Base-by-base conservation (phyloP, 192 early-diverging fungal species). In the Entomortierella chlamydospora region DNA sequence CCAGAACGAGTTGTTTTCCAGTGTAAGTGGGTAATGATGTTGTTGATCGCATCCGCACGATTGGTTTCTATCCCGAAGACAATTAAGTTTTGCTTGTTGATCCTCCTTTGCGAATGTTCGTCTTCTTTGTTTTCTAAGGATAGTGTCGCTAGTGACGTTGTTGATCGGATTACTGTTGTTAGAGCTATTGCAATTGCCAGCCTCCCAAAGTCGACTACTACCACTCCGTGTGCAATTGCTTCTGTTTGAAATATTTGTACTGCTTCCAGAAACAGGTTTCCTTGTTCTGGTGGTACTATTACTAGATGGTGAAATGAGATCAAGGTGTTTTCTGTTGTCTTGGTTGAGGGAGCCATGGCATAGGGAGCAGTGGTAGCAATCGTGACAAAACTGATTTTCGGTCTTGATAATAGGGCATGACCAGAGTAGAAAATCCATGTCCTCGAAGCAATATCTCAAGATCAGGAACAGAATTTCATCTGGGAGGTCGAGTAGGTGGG, bases 391-490 rank as follows among this genome's bases (percentile, higher is more conserved):
- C 49, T 74, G 72, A 12, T 23, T 58, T 28, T 67, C 50, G 22
- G 49, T 37, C 15, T 22, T 28, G 7, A 74, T 43, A 26, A 67
- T 12, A 12, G 72, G 72, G 30, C 72, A 67, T 33, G 64, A 74
- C 72, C 63, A 67, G 10, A 74, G 51, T 1, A 74, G 41, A 55
- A 58, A 58, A 52, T 72, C 70, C 30, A 72, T 39, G 31, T 72
- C 45, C 26, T 63, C 29, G 33, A 61, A 64, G 20, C 70, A 72
- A 52, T 72, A 72, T 41, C 37, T 45, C 9, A 72, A 25, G 43
- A 72, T 72, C 42, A 64, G 55, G 15, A 52, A 57, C 5, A 72
- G 23, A 39, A 72, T 58, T 56, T 72, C 70, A 39, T 72, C 70
- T 13, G 70, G 70, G 0, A 72, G 55, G 45, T 72, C 70, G 9